Percentiles rank a stretch among this genome's conserved stretches.
These are phyloP conservation scores for Botrytis elliptica DNA, from an alignment of 2,329 filamentous ascomycete species.

Conservation along the genomic window DNA sequence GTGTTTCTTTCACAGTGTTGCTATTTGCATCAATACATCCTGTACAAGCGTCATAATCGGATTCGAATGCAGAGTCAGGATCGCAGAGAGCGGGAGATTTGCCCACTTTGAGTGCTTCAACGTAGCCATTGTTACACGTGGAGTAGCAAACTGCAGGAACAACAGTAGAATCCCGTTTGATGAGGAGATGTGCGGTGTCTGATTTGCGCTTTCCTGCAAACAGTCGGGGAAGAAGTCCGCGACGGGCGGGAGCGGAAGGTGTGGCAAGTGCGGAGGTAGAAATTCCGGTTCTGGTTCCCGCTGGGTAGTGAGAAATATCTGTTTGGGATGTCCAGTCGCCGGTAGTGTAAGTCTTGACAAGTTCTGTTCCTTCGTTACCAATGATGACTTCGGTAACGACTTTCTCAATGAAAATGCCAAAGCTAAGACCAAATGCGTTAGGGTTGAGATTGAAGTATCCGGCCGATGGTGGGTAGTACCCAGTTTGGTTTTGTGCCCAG, in stretches of 20 bases:
- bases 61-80: conserved; percentile 44
- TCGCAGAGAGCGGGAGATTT: conserved; percentile 50
- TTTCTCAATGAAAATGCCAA: conserved; percentile 57
- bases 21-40: conserved; percentile 28
- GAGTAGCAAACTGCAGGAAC: conserved; percentile 52
- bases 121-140: conserved; percentile 50
- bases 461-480: conserved; percentile 51
- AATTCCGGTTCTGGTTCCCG: conserved; percentile 14
- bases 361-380: conserved; percentile 22
- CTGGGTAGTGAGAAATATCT: conserved; percentile 44
- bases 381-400: conserved; percentile 40
- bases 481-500: conserved; percentile 48
- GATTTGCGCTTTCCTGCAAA: background rate
- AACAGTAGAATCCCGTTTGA: conserved; percentile 44
- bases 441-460: conserved; percentile 68
- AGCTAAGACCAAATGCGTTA: conserved; percentile 59
- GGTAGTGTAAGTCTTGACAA: conserved; percentile 48
- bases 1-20: conserved; percentile 1
- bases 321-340: conserved; percentile 57
- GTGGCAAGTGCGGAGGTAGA: conserved; percentile 13
- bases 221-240: background rate
- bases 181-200: conserved; percentile 17
- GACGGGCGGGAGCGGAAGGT: background rate
- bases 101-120: conserved; percentile 49
- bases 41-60: conserved; percentile 42